These are phyloP conservation scores for Chernovozyma sophiae-reginae DNA, from an alignment of 1,139 yeast species.

Conservation along the genomic window DNA sequence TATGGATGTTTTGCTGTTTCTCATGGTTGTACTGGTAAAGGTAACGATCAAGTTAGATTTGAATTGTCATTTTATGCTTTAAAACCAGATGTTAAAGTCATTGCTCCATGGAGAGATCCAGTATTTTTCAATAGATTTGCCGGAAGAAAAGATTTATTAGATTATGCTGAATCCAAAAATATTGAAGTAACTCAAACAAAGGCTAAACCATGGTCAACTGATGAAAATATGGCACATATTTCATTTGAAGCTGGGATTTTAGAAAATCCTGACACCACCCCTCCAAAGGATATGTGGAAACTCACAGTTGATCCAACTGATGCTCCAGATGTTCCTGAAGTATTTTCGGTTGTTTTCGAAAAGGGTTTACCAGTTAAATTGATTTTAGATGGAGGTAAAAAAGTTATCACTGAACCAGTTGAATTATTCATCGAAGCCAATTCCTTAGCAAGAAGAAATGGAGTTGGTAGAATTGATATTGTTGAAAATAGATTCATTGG, in stretches of 20 bases:
- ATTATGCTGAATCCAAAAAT: slow-evolving; percentile 84
- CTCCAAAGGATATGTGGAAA: slow-evolving; percentile 99
- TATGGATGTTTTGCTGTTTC: slow-evolving; percentile 98
- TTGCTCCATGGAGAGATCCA: slow-evolving; percentile 99
- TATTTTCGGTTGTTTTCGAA: slow-evolving; percentile 73
- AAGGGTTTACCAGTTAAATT: slow-evolving; percentile 88
- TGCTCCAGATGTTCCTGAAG: slow-evolving; percentile 93
- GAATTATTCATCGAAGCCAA: slow-evolving; percentile 91
- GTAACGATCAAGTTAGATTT: slow-evolving; percentile 98
- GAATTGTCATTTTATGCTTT: slow-evolving; percentile 95
- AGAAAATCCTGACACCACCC: slow-evolving; percentile 97
- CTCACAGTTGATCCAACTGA: slow-evolving; percentile 92
- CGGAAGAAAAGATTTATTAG: slow-evolving; percentile 93
- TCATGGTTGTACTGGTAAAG: slow-evolving; percentile 99
- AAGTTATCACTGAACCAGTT: slow-evolving; percentile 73
- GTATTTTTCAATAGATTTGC: slow-evolving; percentile 92
- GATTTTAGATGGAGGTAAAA: slow-evolving; percentile 58
- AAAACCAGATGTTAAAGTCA: slow-evolving; percentile 93
- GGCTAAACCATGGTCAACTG: slow-evolving; percentile 99
- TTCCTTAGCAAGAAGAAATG: slow-evolving; percentile 95
- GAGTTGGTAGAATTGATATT: slow-evolving; percentile 98
- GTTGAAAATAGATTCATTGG: slow-evolving; percentile 99
- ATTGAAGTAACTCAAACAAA: slow-evolving; percentile 96
- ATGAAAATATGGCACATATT: slow-evolving; percentile 97
- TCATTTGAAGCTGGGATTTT: slow-evolving; percentile 98